Evolutionary conservation across 2,329 filamentous ascomycete species (phyloP), one percentile per base, ranked within the genome.

Genomic region (Celoporthe dispersa): DNA sequence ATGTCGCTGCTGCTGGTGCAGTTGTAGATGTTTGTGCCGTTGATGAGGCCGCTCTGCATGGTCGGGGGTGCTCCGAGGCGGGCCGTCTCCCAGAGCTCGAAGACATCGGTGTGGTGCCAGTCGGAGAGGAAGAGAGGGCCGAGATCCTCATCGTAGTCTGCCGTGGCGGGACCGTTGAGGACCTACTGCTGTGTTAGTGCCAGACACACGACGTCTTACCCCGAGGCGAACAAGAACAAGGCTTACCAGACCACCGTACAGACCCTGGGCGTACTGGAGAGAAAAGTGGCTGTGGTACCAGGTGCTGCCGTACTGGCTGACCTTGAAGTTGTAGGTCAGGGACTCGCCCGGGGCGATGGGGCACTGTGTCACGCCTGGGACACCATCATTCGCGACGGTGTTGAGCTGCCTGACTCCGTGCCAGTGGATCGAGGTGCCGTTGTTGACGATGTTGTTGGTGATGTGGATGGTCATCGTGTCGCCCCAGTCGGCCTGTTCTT

Each of bases 381-480:
- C 82, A 55, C 84, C 84, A 69, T 86, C 84, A 41, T 81, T 76
- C 35, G 80, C 77, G 69, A 80, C 81, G 61, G 79, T 80, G 70
- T 81, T 77, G 25, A 81, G 78, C 73, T 85, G 82, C 6, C 83
- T 78, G 16, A 85, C 75, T 28, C 84, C 84, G 68, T 86, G 84
- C 83, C 83, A 85, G 72, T 85, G 84, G 41, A 85, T 78, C 0
- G 82, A 80, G 1, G 82, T 83, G 33, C 79, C 78, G 53, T 78
- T 77, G 16, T 72, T 69, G 3, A 82, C 82, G 1, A 91, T 84
- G 22, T 86, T 82, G 76, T 92, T 92, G 78, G 87, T 83, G 71
- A 91, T 84, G 53, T 88, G 87, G 62, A 91, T 85, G 48, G 89
- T 78, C n/a, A 82, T 74, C 28, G 70, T 75, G 73, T 84, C 82